Evolutionary conservation across 306 rosid species (phyloP).

Genomic region (Glycine soja): DNA sequence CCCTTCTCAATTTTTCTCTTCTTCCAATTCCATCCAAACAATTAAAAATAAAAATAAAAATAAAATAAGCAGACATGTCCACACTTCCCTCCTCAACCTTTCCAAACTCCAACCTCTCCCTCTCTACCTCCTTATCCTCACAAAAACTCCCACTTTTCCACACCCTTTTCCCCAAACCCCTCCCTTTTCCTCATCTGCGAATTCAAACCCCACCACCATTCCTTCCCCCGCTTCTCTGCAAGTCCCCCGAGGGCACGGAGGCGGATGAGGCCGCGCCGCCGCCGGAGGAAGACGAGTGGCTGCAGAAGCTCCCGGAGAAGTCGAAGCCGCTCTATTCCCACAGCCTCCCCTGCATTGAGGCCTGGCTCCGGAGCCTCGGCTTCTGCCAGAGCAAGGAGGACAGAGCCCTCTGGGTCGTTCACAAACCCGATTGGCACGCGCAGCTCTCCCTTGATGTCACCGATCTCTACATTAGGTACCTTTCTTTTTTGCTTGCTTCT

Average conservation of each 20-base stretch:
- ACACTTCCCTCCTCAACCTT: conserved; percentile 54
- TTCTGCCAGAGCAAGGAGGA: conserved; percentile 80
- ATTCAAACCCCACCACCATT: background rate
- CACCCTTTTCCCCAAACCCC: conserved; percentile 51
- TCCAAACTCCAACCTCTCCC: conserved; percentile 43
- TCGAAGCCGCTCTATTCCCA: conserved; percentile 87
- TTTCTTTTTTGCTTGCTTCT: background rate
- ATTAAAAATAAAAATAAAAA: no score
- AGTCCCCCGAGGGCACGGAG: conserved; percentile 61
- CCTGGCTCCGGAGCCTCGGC: conserved; percentile 80
- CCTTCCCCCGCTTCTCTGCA: conserved; percentile 47
- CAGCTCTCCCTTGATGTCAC: conserved; percentile 89
- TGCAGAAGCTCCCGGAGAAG: conserved; percentile 93
- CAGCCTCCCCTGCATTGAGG: conserved; percentile 93
- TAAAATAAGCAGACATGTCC: no score
- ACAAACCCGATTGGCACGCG: conserved; percentile 88
- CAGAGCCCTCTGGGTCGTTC: conserved; percentile 76
- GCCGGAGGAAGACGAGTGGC: conserved; percentile 79
- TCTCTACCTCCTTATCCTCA: conserved; percentile 21
- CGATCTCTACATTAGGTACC: conserved; percentile 66
- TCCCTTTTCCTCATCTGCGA: conserved; percentile 9
- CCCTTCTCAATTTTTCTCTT: no score
- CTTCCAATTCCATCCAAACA: no score
- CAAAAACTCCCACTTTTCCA: conserved; percentile 23
- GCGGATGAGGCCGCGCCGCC: conserved; percentile 49